These are phyloP conservation scores for Lithocarpus polystachyus DNA, from an alignment of 306 rosid species.

Conservation along the genomic window DNA sequence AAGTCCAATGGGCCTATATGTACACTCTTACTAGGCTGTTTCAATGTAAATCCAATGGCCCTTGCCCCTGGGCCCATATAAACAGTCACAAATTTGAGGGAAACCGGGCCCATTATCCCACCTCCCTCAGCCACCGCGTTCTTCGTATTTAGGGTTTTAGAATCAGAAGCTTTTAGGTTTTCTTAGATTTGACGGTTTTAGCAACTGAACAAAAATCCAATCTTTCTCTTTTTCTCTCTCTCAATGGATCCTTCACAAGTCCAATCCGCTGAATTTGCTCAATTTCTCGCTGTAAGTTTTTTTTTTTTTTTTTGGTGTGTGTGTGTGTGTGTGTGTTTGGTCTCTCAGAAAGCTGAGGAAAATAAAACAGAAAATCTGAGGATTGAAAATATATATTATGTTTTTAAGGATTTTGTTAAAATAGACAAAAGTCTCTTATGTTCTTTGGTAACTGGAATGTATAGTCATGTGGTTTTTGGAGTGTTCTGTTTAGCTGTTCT, in stretches of 20 bases:
- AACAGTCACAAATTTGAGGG: neutral
- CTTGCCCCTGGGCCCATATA: neutral
- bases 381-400: neutral
- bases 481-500: neutral
- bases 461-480: neutral
- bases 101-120: neutral
- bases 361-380: neutral
- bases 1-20: neutral
- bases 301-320: neutral
- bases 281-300: slow-evolving; percentile 61
- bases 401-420: neutral
- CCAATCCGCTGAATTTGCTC: slow-evolving; percentile 59
- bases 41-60: neutral
- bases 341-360: neutral
- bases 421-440: too few relatives aligned
- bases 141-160: neutral
- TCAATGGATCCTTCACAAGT: slow-evolving; percentile 72
- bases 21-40: too few relatives aligned
- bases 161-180: neutral
- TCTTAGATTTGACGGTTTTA: slow-evolving; percentile 12
- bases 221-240: neutral
- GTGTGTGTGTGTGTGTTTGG: neutral
- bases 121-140: neutral
- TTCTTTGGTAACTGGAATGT: neutral
- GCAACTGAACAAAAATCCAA: neutral